phyloP scores from a whole-genome alignment of 73 alveolate species.

The Blepharisma stoltei region DNA sequence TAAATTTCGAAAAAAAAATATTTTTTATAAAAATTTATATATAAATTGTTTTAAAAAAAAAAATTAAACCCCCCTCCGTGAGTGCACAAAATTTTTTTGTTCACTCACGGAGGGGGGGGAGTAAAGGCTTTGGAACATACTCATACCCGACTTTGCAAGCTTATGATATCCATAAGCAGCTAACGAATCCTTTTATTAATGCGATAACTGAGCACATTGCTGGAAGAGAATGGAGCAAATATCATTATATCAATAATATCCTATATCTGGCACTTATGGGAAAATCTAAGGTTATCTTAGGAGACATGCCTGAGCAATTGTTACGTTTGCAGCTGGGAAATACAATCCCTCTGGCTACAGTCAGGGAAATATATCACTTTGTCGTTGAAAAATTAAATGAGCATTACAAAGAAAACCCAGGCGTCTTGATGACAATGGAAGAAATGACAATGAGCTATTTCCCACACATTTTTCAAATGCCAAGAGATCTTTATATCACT shows the following conservation, averaged over 20 bases:
- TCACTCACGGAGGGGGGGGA: too few relatives aligned
- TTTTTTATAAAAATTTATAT: too few relatives aligned
- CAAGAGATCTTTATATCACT: slow-evolving; percentile 85
- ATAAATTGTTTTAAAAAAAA: too few relatives aligned
- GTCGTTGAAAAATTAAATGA: slow-evolving; percentile 60
- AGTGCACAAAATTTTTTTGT: too few relatives aligned
- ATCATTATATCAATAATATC: slow-evolving; percentile 66
- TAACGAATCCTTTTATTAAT: slow-evolving; percentile 63
- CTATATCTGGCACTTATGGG: slow-evolving; percentile 87
- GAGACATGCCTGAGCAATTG: slow-evolving; percentile 88
- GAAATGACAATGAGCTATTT: slow-evolving; percentile 74
- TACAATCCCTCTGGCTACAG: slow-evolving; percentile 70
- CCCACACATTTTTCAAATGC: slow-evolving; percentile 81
- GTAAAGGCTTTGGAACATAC: slow-evolving; percentile 67
- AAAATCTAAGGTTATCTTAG: slow-evolving; percentile 76
- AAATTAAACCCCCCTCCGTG: too few relatives aligned
- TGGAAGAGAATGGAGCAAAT: slow-evolving; percentile 72
- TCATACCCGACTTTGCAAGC: slow-evolving; percentile 72
- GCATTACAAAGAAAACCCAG: slow-evolving; percentile 38
- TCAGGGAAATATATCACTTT: slow-evolving; percentile 76
- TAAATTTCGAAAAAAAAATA: too few relatives aligned
- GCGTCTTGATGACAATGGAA: slow-evolving; percentile 67
- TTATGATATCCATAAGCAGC: slow-evolving; percentile 56
- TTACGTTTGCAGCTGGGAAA: slow-evolving; percentile 74
- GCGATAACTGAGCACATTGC: slow-evolving; percentile 79